A percentile compares a stretch with the other conserved stretches of the same genome.
Conservation (phyloP, 495 filamentous ascomycete genomes). For the Hypoxylon lienhwacheense region DNA sequence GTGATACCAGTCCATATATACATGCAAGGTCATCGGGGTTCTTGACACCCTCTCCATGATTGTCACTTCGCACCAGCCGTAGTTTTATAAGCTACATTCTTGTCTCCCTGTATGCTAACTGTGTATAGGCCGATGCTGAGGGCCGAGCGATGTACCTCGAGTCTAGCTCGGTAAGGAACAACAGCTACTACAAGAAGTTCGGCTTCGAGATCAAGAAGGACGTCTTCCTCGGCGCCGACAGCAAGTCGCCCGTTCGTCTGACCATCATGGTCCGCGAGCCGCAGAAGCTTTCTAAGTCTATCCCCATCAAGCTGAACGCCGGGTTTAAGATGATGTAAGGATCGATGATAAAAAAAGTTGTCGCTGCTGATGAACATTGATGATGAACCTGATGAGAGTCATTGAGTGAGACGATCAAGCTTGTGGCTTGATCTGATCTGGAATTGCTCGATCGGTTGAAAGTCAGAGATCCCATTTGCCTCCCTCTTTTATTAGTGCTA, state of each 20-base stretch:
- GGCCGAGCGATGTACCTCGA: conserved; percentile 71
- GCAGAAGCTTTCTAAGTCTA: conserved; percentile 39
- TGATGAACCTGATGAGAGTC: conserved; percentile 8
- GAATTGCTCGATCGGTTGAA: conserved; percentile 10
- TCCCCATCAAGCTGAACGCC: conserved; percentile 41
- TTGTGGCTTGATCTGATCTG: conserved; percentile 18
- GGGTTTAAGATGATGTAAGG: conserved; percentile 33
- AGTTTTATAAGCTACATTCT: not conserved
- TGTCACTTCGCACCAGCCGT: not conserved
- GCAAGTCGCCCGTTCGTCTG: conserved; percentile 62
- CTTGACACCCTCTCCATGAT: not conserved
- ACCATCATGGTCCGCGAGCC: conserved; percentile 79
- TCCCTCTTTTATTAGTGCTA: conserved; percentile 15
- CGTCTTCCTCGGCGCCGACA: conserved; percentile 60
- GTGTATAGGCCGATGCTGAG: conserved; percentile 62
- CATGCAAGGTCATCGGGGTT: not conserved
- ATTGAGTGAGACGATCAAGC: conserved; percentile 14
- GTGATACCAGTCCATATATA: conserved; percentile 25
- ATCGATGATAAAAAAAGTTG: conserved; percentile 15
- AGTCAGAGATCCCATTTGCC: conserved; percentile 2
- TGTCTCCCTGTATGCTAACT: conserved; percentile 18
- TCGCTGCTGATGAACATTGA: conserved; percentile 12
- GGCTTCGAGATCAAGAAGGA: conserved; percentile 64
- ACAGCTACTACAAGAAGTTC: conserved; percentile 67
- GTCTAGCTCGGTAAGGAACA: conserved; percentile 67